Conservation (phyloP, 2,329 filamentous ascomycete species). For the Phaeosphaeriaceae sp. region DNA sequence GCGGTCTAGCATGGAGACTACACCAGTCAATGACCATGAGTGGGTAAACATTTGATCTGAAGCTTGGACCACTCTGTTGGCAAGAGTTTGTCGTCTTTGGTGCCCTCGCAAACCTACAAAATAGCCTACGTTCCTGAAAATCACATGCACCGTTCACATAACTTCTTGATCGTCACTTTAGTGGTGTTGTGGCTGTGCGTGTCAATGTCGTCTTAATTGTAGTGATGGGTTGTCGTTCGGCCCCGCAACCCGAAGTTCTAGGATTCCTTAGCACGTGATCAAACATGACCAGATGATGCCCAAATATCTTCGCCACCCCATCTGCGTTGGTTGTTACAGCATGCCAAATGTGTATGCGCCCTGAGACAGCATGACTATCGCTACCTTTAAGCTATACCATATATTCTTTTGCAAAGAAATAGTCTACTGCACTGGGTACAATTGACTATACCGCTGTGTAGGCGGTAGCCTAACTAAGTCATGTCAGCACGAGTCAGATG, state of each 20-base stretch:
- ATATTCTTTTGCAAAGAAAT: too few species aligned
- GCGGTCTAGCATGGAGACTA: slow-evolving; percentile 14
- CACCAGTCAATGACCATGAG: slow-evolving; percentile 8
- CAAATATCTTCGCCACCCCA: too few species aligned
- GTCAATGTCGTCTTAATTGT: slow-evolving; percentile 3
- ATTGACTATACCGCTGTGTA: too few species aligned
- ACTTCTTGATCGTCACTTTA: not conserved
- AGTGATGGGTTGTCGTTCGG: slow-evolving; percentile 7
- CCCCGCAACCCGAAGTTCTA: slow-evolving; percentile 2
- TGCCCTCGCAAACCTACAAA: not conserved
- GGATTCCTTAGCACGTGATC: not conserved
- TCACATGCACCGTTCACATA: not conserved
- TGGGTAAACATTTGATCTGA: slow-evolving; percentile 13
- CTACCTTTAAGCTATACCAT: too few species aligned
- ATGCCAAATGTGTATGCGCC: too few species aligned
- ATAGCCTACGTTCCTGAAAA: not conserved
- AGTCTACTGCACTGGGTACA: too few species aligned
- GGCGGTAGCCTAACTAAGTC: too few species aligned
- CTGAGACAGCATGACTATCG: too few species aligned
- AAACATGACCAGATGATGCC: not conserved
- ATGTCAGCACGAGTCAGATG: too few species aligned
- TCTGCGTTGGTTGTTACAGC: too few species aligned
- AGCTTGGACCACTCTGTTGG: not conserved
- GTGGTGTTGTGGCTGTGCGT: not conserved
- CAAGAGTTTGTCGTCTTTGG: too few species aligned